These are phyloP conservation scores for Sarocladium brachiariae DNA, from an alignment of 2,329 filamentous ascomycete species.

Conservation along the genomic window DNA sequence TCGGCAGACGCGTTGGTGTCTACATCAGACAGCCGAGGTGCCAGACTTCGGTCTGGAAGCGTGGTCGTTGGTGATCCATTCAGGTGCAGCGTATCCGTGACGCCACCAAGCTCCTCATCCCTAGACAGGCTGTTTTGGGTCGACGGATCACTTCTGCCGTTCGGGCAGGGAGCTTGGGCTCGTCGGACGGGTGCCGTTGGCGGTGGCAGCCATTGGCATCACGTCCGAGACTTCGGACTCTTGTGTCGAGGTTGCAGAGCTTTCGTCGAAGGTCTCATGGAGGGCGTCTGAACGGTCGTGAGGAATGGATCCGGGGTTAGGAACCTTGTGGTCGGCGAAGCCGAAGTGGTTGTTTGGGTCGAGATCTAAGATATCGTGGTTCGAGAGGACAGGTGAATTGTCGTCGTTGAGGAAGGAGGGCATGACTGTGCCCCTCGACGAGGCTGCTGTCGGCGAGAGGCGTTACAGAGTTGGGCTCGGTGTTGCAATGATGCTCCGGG, in stretches of 20 bases:
- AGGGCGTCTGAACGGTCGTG: conserved; percentile 38
- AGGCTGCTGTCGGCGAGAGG: conserved; percentile 9
- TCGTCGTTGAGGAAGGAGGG: conserved; percentile 9
- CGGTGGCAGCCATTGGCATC: conserved; percentile 33
- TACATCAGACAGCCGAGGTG: conserved; percentile 7
- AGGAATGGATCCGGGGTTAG: conserved; percentile 30
- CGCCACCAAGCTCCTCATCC: conserved; percentile 22
- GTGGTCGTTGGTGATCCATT: conserved; percentile 20
- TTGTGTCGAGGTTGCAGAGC: conserved; percentile 45
- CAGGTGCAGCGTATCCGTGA: conserved; percentile 17
- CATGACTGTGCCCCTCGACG: conserved; percentile 8
- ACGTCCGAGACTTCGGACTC: conserved; percentile 45
- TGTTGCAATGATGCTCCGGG: neutral
- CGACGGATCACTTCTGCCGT: conserved; percentile 39
- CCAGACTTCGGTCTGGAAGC: conserved; percentile 23
- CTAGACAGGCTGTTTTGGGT: conserved; percentile 9
- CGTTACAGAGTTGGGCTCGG: neutral
- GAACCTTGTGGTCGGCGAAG: conserved; percentile 25
- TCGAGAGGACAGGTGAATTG: conserved; percentile 40
- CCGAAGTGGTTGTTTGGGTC: conserved; percentile 33
- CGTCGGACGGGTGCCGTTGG: conserved; percentile 35
- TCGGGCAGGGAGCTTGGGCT: conserved; percentile 55
- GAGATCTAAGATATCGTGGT: conserved; percentile 39
- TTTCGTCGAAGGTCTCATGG: conserved; percentile 48
- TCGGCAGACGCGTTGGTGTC: conserved; percentile 7